Evolutionary conservation across 2,329 filamentous ascomycete species (phyloP), one percentile per base, ranked within the genome.

Genomic region (Aspergillus oerlinghausenensis): DNA sequence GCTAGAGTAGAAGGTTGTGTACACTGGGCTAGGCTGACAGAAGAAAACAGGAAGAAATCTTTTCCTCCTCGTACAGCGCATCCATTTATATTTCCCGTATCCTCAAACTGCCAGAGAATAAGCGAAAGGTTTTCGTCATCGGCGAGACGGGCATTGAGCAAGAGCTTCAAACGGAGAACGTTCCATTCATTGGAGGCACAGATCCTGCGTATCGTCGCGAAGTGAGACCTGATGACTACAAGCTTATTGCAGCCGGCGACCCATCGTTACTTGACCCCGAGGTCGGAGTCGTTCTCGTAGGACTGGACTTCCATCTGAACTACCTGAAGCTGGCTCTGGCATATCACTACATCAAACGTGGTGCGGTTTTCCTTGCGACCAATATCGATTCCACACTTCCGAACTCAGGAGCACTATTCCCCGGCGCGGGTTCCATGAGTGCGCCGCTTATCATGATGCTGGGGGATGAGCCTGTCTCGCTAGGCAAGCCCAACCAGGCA

Each of bases 41-140:
- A 14, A 21, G 25, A 28, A 17, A 25, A 57, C 63, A 85, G 81
- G 91, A 97, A 70, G 94, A 99, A 78, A 89, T 99, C 64, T 99
- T 99, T 72, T 92, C 90, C 60, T 96, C 93, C 8, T 89, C 92
- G 42, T 99, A 99, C 82, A 96, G 91, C 63, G 87, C 94, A 43
- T 90, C 93, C 60, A 88, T 99, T 72, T 99, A 99, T 80, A 96
- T 99, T 70, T 88, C 90, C 9, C 89, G 92, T 63, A 96, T 99
- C 74, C 84, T 99, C 65, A 82, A 89, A 64, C 85, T 95, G 3
- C 86, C 88, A 2, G 75, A 84, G 3, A 86, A 86, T 38, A 92
- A 90, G 77, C 91, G 90, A 80, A 97, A 97, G 74, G 94, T 99
- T 62, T 99, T 90, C 70, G 90, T 96, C 21, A 81, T 99, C 11